A percentile compares a stretch with the other conserved stretches of the same genome.
These are phyloP conservation scores for Alternaria consortialis DNA, from an alignment of 2,329 filamentous ascomycete genomes.

Conservation along the genomic window DNA sequence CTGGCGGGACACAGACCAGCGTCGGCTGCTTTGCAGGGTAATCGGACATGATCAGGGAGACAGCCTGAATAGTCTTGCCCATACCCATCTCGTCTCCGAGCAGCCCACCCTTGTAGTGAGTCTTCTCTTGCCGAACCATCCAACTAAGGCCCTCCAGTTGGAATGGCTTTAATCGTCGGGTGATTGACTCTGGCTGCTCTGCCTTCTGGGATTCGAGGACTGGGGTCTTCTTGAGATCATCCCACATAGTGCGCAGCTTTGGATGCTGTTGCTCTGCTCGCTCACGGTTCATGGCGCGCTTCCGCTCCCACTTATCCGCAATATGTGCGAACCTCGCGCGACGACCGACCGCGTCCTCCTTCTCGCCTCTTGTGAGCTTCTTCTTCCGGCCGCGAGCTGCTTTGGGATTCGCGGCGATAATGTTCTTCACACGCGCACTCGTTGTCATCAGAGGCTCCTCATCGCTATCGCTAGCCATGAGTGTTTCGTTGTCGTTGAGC, in stretches of 20 bases:
- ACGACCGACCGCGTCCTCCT: conserved; percentile 29
- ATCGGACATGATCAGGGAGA: conserved; percentile 97
- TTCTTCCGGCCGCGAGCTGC: conserved; percentile 32
- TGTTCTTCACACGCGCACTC: conserved; percentile 29
- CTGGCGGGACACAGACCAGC: conserved; percentile 88
- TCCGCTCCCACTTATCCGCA: conserved; percentile 52
- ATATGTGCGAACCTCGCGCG: conserved; percentile 45
- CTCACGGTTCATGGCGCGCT: conserved; percentile 64
- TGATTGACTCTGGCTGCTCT: conserved; percentile 79
- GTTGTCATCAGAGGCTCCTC: conserved; percentile 37
- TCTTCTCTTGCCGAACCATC: conserved; percentile 92
- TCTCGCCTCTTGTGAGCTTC: conserved; percentile 36
- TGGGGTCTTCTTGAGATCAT: conserved; percentile 72
- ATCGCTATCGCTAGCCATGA: conserved; percentile 37
- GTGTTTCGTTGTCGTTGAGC: conserved; percentile 27
- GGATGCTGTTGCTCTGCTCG: conserved; percentile 82
- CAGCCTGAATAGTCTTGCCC: conserved; percentile 97
- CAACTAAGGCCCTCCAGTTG: conserved; percentile 93
- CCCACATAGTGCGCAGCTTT: conserved; percentile 84
- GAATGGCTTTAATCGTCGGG: conserved; percentile 86
- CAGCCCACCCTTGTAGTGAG: conserved; percentile 84
- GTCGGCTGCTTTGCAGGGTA: conserved; percentile 85
- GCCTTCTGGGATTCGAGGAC: conserved; percentile 71
- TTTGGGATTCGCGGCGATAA: conserved; percentile 17
- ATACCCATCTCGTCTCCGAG: conserved; percentile 99